Base-by-base conservation (phyloP, 257 asterid genomes). In the Apocynum venetum region DNA sequence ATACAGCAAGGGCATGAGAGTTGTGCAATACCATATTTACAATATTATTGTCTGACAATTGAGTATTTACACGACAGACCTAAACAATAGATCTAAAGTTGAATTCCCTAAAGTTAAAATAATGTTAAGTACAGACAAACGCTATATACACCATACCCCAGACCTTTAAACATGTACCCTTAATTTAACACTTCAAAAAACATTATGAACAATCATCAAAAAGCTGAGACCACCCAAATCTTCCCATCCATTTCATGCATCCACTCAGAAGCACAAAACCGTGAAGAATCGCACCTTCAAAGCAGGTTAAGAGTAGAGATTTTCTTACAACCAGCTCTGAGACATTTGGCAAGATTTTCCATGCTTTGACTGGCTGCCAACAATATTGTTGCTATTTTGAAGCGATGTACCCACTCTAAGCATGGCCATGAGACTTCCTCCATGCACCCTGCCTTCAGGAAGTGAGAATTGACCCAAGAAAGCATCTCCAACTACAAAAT, bases 391-490 rank as follows among this genome's bases (percentile, higher is more conserved):
- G 77, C 73, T 71, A 15, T 82, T 19, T 43, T 70, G 66, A 17
- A 76, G 55, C 11, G 65, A 17, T 38, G 84, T 60, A 77, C 82
- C 81, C 36, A 89, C 90, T 78, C 79, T 83, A 46, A 91, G 91
- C 89, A 87, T 79, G 25, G 89, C 90, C 93, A 88, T 89, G 71
- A 91, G 76, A 79, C 87, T 79, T 75, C 96, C 96, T 64, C 94
- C 96, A 71, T 89, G 96, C 66, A 89, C 94, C 82, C 94, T 80
- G 63, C 93, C 94, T 84, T 91, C 97, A 8, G 94, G 94, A 78
- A 88, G 88, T 56, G 89, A 79, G 41, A 84, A 76, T 71, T 41
- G 76, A 72, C 80, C 84, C 63, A 70, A 55, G 75, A 76, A 25
- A 78, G 68, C 53, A 72, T 73, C 76, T 66, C 80, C 79, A 25